A percentile compares a stretch with the other conserved stretches of the same genome.
Evolutionary conservation across 192 early-diverging fungal genomes (phyloP).

Genomic region (Gamsiella multidivaricata): DNA sequence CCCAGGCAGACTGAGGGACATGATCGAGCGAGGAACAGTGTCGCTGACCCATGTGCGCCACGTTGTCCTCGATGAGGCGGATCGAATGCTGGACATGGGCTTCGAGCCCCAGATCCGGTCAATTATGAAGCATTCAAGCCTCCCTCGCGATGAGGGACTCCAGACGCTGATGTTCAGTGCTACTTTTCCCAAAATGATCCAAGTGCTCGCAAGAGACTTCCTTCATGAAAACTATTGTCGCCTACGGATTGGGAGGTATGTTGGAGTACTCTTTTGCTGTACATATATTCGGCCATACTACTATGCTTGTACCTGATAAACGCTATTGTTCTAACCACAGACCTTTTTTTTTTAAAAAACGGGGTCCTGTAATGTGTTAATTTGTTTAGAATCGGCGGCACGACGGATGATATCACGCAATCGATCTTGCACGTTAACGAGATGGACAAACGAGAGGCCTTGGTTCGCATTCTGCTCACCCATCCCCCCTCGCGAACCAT

Average conservation of each 20-base stretch:
- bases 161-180: constrained; percentile 98
- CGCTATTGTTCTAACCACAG: not conserved
- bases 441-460: constrained; percentile 64
- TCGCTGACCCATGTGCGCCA: constrained; percentile 77
- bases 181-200: constrained; percentile 96
- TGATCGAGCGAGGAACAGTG: constrained; percentile 85
- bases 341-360: constrained; percentile 1
- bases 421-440: constrained; percentile 70
- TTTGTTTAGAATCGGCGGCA: constrained; percentile 54
- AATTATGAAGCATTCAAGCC: constrained; percentile 83
- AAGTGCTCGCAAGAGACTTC: constrained; percentile 92
- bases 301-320: not conserved
- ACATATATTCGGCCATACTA: too few species aligned
- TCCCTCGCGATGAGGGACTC: constrained; percentile 73
- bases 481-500: constrained; percentile 73
- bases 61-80: constrained; percentile 86
- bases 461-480: constrained; percentile 64
- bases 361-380: too few species aligned
- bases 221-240: constrained; percentile 80
- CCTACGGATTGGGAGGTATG: constrained; percentile 88
- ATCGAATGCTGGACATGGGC: constrained; percentile 98
- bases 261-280: too few species aligned
- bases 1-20: constrained; percentile 92
- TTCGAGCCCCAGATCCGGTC: constrained; percentile 93
- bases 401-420: constrained; percentile 48